Base-by-base conservation (phyloP, 176 grass and related monocot species). In the Melocanna baccifera region DNA sequence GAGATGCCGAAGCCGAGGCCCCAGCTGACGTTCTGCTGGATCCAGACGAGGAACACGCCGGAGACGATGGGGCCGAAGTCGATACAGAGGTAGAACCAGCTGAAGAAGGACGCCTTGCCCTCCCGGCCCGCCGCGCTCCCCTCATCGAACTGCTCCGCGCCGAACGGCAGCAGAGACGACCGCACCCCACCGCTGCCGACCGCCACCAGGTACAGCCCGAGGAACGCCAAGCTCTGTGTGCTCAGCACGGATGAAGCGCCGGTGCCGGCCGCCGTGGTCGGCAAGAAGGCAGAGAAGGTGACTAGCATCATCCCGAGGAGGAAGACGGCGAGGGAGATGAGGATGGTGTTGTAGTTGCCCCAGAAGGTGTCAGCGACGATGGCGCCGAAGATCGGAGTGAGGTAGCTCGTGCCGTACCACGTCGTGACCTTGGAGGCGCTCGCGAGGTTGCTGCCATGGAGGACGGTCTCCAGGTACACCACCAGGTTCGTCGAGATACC, bases 41-140 rank as follows among this genome's bases (percentile, higher is more conserved):
- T 72, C 93, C 91, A 96, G 48, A 93, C 90, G 41, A 93, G 86
- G 39, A 89, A 26, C 29, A 85, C 67, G 39, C 93, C 87, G 16
- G 93, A 91, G 41, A 89, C 76, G 36, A 96, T 85, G 12, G 75
- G 57, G 20, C 93, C 88, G 46, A 93, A 87, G 74, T 83, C 73
- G 40, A 95, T 69, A 77, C 91, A 92, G 30, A 92, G 68, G 79
- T 92, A 95, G 83, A 92, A 92, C 91, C 88, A 95, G 77, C 87
- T 92, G 83, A 95, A 95, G 83, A 95, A 95, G 30, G 83, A 72
- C 2, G 59, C 80, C 71, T 92, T 84, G 48, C 85, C 84, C 18
- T 83, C 83, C 75, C 84, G 86, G 37, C 91, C 93, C 9, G 62
- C 57, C 48, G 77, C 67, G 25, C 61, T 71, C 40, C 89, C 71